Conservation (phyloP, 805 yeast species). For the Hyphopichia homilentoma region DNA sequence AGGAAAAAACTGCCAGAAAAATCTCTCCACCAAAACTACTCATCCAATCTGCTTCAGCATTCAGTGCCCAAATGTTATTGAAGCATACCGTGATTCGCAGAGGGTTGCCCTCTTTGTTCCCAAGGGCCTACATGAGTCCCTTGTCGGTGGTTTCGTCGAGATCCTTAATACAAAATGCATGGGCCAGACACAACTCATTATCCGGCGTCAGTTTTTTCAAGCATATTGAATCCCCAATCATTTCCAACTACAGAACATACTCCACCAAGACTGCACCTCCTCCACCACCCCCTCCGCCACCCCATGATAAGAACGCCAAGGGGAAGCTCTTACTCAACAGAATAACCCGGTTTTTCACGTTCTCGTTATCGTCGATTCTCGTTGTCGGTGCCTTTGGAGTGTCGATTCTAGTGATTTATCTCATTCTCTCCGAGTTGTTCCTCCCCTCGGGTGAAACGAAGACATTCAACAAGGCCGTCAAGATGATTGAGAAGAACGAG, state of each 20-base stretch:
- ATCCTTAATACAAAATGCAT: neutral
- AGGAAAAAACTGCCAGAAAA: no score
- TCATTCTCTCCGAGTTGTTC: constrained; percentile 73
- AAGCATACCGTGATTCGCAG: no score
- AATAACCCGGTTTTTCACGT: constrained; percentile 55
- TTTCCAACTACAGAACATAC: no score
- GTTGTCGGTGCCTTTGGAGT: constrained; percentile 69
- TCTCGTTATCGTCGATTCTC: constrained; percentile 55
- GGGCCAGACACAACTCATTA: no score
- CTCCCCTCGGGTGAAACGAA: constrained; percentile 91
- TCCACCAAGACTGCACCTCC: constrained; percentile 24
- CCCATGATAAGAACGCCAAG: constrained; percentile 35
- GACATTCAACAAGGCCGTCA: constrained; percentile 83
- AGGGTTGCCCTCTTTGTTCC: no score
- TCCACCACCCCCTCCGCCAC: constrained; percentile 38
- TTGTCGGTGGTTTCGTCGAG: neutral
- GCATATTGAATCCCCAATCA: no score
- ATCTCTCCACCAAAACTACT: no score
- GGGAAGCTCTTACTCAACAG: constrained; percentile 42
- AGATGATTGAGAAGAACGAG: constrained; percentile 65
- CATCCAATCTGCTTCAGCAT: no score
- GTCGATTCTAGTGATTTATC: constrained; percentile 64
- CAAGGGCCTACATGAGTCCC: neutral
- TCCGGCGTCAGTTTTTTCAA: no score
- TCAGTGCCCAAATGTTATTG: no score